These are phyloP conservation scores for Tuber brumale DNA, from an alignment of 495 filamentous ascomycete species.

Conservation along the genomic window DNA sequence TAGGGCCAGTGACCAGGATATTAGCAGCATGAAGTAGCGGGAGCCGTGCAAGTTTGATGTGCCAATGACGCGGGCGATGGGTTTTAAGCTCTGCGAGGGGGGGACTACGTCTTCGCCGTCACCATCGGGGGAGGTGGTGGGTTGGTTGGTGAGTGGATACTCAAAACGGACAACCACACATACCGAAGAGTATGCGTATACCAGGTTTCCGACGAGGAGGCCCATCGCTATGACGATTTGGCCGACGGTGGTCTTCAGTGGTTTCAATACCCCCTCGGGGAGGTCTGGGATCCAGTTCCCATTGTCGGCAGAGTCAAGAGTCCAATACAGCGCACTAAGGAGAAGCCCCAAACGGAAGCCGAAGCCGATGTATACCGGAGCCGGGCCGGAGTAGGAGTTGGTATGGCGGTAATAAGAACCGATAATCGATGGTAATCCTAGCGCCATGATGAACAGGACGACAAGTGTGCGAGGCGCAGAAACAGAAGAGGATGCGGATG, in stretches of 20 bases:
- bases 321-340: constrained; percentile 75
- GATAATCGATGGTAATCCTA: constrained; percentile 70
- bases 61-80: constrained; percentile 70
- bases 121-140: constrained; percentile 36
- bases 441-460: constrained; percentile 67
- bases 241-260: constrained; percentile 64
- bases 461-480: constrained; percentile 84
- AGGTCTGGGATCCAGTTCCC: constrained; percentile 67
- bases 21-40: constrained; percentile 76
- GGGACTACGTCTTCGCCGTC: constrained; percentile 28
- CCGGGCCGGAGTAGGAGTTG: constrained; percentile 76
- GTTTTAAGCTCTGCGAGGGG: constrained; percentile 42
- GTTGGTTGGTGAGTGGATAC: constrained; percentile 29
- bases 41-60: constrained; percentile 89
- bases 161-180: constrained; percentile 57
- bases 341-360: constrained; percentile 71
- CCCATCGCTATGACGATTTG: constrained; percentile 66
- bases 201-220: constrained; percentile 60
- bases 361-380: constrained; percentile 73
- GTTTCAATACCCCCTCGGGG: constrained; percentile 60
- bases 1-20: constrained; percentile 67
- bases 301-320: constrained; percentile 84
- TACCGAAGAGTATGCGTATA: constrained; percentile 67
- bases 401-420: constrained; percentile 68
- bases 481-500: constrained; percentile 82